These are phyloP conservation scores for Stemphylium vesicarium DNA, from an alignment of 2,329 filamentous ascomycete species.

Conservation along the genomic window DNA sequence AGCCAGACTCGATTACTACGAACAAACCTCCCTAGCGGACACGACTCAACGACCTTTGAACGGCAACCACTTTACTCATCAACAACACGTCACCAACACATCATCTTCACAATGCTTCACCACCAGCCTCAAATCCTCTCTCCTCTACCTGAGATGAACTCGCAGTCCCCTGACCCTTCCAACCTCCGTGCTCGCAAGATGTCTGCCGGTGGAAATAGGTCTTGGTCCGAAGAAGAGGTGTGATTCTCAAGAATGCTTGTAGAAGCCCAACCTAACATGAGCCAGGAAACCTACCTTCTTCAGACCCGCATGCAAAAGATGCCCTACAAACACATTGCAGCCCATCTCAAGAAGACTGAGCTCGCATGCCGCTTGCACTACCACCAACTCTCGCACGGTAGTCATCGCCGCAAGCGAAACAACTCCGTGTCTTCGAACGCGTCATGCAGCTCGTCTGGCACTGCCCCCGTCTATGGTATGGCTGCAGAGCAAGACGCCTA, in stretches of 20 bases:
- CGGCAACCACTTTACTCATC: slow-evolving; percentile 32
- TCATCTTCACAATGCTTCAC: slow-evolving; percentile 41
- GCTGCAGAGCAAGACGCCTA: slow-evolving; percentile 45
- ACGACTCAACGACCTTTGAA: slow-evolving; percentile 30
- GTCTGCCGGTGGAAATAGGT: slow-evolving; percentile 75
- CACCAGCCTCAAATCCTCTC: slow-evolving; percentile 49
- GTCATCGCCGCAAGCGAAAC: slow-evolving; percentile 78
- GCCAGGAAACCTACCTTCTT: slow-evolving; percentile 79
- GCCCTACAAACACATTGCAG: slow-evolving; percentile 89
- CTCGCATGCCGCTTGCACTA: slow-evolving; percentile 86
- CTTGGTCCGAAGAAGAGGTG: slow-evolving; percentile 88
- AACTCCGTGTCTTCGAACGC: slow-evolving; percentile 68
- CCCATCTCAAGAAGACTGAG: slow-evolving; percentile 85
- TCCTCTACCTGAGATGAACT: slow-evolving; percentile 47
- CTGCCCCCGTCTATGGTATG: slow-evolving; percentile 49
- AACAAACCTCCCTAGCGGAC: slow-evolving; percentile 46
- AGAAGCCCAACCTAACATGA: slow-evolving; percentile 23
- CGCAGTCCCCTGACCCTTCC: slow-evolving; percentile 41
- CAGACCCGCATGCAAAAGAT: slow-evolving; percentile 86
- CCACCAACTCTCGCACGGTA: slow-evolving; percentile 83
- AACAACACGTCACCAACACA: slow-evolving; percentile 32
- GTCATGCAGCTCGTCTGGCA: slow-evolving; percentile 48
- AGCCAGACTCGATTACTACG: slow-evolving; percentile 55
- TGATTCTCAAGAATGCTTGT: slow-evolving; percentile 23
- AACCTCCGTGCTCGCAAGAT: slow-evolving; percentile 71